Conservation (phyloP, 2,329 filamentous ascomycete species). For the Penicillium hordei region DNA sequence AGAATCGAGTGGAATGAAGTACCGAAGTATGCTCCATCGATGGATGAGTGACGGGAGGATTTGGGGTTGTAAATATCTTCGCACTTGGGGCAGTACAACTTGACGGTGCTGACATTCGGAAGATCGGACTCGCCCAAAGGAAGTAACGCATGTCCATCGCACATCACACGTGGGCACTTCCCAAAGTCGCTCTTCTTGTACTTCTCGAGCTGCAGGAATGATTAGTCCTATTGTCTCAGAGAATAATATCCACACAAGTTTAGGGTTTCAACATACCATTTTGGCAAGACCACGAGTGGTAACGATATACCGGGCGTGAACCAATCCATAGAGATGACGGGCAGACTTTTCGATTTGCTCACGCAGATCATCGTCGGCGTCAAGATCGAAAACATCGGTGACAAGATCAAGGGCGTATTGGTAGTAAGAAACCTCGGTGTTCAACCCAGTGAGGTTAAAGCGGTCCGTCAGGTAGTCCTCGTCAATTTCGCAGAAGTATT, state of each 20-base stretch:
- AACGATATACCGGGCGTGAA: conserved; percentile 95
- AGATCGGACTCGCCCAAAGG: conserved; percentile 93
- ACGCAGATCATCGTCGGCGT: conserved; percentile 97
- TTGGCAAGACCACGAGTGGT: conserved; percentile 91
- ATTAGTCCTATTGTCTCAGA: conserved; percentile 2
- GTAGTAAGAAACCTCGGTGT: conserved; percentile 97
- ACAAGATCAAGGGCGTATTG: conserved; percentile 97
- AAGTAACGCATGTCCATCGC: conserved; percentile 86
- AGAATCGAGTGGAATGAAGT: conserved; percentile 98
- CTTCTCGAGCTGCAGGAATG: conserved; percentile 75
- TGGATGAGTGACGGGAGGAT: conserved; percentile 88
- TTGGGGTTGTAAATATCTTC: conserved; percentile 99
- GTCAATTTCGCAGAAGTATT: conserved; percentile 99
- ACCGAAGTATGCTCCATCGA: conserved; percentile 97
- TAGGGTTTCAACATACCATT: conserved; percentile 68
- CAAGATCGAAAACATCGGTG: conserved; percentile 96
- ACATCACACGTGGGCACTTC: conserved; percentile 95
- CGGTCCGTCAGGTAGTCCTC: conserved; percentile 97
- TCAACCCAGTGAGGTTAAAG: conserved; percentile 95
- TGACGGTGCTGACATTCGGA: conserved; percentile 83
- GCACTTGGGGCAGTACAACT: conserved; percentile 95
- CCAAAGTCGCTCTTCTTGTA: conserved; percentile 98
- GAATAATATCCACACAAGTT: neutral
- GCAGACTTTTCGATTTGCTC: conserved; percentile 98
- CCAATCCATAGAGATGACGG: conserved; percentile 89